Base-by-base conservation (phyloP, 345 rosid genomes). In the Adansonia digitata region DNA sequence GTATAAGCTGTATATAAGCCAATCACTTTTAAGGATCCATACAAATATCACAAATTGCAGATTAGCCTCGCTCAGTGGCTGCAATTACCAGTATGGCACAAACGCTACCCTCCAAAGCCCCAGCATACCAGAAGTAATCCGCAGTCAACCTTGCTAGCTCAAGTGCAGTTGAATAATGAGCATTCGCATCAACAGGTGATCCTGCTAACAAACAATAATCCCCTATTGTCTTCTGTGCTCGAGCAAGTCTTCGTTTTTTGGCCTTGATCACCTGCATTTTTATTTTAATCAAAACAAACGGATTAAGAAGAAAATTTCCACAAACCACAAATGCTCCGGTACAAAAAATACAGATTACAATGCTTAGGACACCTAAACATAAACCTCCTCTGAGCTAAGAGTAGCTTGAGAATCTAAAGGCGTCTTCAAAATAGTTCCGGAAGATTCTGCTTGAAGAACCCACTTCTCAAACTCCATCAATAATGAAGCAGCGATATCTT, bases 351-450 rank as follows among this genome's bases (percentile, higher is more conserved):
- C 78, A 70, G 75, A 84, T 77, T 74, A 78, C 86, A 94, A 79
- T 80, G 79, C 83, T 85, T 82, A 87, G 85, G 90, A 96, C 97
- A 93, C 98, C 97, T 92, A 92, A 85, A 90, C 81, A 87, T 84
- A 78, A 89, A 93, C 97, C 98, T 96, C 98, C 98, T 93, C 99
- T 83, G 99, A 90, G 83, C 87, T 88, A 82, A 96, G 93, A 87
- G 90, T 96, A 52, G 98, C 91, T 92, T 96, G 99, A 78, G 97
- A 93, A 90, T 96, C 99, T 69, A 96, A 86, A 56, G 94, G 99
- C n/a, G 97, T 93, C 89, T 96, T 96, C 82, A 96, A 82, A 73
- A 88, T 88, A 57, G 98, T 93, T 77, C 99, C 99, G 0, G 97
- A 79, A 42, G 99, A 96, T 69, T 96, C 99, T 1, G 94, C 97